phyloP scores from a whole-genome alignment of 805 yeast species.

The Candida corydali region DNA sequence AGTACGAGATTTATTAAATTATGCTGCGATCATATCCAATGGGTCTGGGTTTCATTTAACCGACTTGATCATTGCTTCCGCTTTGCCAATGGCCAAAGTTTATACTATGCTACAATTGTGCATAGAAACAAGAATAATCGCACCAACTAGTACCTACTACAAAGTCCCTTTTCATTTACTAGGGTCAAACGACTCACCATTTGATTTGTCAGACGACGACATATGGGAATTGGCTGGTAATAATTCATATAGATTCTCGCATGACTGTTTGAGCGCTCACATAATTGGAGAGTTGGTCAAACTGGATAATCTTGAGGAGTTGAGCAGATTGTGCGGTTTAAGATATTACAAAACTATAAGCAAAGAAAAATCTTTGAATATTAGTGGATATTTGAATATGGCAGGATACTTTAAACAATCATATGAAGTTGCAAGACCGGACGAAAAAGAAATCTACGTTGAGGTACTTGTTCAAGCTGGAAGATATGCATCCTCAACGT shows the following conservation, averaged over 20 bases:
- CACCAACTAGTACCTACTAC: conserved; percentile 39
- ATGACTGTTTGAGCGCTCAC: conserved; percentile 21
- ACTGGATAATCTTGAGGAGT: conserved; percentile 21
- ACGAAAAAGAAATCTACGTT: conserved; percentile 34
- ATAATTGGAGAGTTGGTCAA: conserved; percentile 18
- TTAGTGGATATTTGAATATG: conserved; percentile 27
- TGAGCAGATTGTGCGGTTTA: conserved; percentile 40
- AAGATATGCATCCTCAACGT: conserved; percentile 38
- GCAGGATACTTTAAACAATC: conserved; percentile 39
- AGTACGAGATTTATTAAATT: conserved; percentile 24
- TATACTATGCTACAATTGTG: conserved; percentile 29
- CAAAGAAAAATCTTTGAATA: conserved; percentile 12
- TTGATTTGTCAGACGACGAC: conserved; percentile 24
- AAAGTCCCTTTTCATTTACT: conserved; percentile 45
- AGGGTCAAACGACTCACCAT: conserved; percentile 21
- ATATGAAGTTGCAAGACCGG: conserved; percentile 23
- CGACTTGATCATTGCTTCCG: conserved; percentile 37
- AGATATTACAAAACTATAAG: conserved; percentile 26
- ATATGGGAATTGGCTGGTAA: conserved; percentile 32
- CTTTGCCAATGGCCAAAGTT: conserved; percentile 27
- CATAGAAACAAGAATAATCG: conserved; percentile 26
- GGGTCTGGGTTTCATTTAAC: conserved; percentile 32
- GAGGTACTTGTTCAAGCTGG: conserved; percentile 43
- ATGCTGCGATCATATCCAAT: conserved; percentile 39
- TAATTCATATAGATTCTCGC: conserved; percentile 36